Conservation (phyloP, 371 early-diverging fungal species). For the Nematocida displodere region DNA sequence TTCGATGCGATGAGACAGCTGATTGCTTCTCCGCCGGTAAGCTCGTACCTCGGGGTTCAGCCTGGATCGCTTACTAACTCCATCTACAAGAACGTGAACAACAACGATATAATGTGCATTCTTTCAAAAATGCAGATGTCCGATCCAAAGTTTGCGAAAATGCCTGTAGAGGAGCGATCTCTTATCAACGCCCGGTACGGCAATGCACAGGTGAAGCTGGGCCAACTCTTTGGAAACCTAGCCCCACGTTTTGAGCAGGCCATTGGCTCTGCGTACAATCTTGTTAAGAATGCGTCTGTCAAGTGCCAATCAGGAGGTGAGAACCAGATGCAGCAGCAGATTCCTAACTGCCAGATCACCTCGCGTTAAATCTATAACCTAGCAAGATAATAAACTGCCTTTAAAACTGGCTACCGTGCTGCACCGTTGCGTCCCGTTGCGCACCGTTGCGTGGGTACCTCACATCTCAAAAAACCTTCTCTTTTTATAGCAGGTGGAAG, state of each 20-base stretch:
- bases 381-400: too few relatives aligned
- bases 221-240: slow-evolving; percentile 10
- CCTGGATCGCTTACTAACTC: not conserved
- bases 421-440: too few relatives aligned
- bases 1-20: slow-evolving; percentile 37
- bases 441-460: too few relatives aligned
- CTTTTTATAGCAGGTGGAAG: too few relatives aligned
- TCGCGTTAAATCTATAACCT: not conserved
- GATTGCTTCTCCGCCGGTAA: not conserved
- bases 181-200: slow-evolving; percentile 29
- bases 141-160: not conserved
- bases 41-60: slow-evolving; percentile 26
- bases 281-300: slow-evolving; percentile 34
- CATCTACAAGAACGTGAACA: slow-evolving; percentile 1
- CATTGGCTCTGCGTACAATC: slow-evolving; percentile 28
- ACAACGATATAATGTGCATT: slow-evolving; percentile 46
- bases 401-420: too few relatives aligned
- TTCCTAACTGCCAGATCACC: not conserved
- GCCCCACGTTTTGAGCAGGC: slow-evolving; percentile 14
- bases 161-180: not conserved
- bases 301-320: not conserved
- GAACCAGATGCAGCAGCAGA: not conserved
- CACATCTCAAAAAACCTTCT: too few relatives aligned
- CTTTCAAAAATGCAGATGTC: not conserved
- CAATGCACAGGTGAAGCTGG: slow-evolving; percentile 10